These are phyloP conservation scores for Saccharomycopsis schoenii DNA, from an alignment of 805 yeast species.

Conservation along the genomic window DNA sequence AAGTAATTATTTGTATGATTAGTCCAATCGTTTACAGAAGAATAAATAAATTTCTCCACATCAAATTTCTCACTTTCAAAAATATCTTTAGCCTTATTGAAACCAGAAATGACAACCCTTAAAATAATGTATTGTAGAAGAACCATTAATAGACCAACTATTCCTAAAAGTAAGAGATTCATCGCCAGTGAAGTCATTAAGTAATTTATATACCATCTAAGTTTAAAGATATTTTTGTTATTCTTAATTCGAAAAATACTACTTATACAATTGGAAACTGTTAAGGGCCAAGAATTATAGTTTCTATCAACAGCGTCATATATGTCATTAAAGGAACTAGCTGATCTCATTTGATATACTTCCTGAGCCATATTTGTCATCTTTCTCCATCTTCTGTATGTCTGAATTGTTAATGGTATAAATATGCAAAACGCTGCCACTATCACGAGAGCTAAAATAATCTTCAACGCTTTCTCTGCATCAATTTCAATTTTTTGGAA, in stretches of 20 bases:
- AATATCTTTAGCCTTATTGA: conserved; percentile 6
- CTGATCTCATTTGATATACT: conserved; percentile 7
- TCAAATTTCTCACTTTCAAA: conserved; percentile 13
- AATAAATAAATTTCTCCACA: conserved; percentile 13
- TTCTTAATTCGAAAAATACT: not conserved
- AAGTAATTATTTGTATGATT: conserved; percentile 47
- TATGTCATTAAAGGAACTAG: not conserved
- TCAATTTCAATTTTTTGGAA: conserved; percentile 26
- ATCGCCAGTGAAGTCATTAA: conserved; percentile 44
- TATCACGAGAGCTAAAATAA: conserved; percentile 31
- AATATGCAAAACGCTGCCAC: conserved; percentile 34
- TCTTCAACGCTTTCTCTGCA: conserved; percentile 29
- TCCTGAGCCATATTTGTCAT: conserved; percentile 28
- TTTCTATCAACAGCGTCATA: conserved; percentile 15
- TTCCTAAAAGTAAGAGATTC: conserved; percentile 40
- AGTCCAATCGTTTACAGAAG: conserved; percentile 36
- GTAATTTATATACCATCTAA: conserved; percentile 33
- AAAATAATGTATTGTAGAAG: conserved; percentile 45
- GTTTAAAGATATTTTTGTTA: conserved; percentile 16
- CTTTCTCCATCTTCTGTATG: conserved; percentile 39
- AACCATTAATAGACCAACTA: conserved; percentile 47
- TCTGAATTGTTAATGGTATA: conserved; percentile 35
- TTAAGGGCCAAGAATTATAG: conserved; percentile 2
- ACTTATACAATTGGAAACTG: conserved; percentile 14
- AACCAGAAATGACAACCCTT: conserved; percentile 20